Evolutionary conservation across 1,284 basidiomycete genomes (phyloP), one percentile per base, ranked within the genome.

Genomic region (Irpex sp.): DNA sequence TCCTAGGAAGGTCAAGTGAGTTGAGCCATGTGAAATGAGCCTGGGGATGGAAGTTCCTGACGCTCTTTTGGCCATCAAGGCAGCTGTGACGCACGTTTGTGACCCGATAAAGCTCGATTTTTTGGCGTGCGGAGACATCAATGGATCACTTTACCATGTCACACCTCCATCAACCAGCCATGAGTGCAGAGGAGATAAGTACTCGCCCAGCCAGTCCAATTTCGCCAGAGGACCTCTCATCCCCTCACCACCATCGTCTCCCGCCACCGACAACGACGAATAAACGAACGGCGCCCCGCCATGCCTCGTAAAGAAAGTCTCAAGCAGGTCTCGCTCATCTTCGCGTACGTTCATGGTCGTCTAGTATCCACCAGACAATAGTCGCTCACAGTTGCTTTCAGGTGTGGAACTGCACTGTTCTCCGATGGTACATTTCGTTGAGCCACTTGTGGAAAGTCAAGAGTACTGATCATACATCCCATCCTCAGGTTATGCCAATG

Each of bases 341-440:
- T 92, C 72, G 90, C 90, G 89, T 91, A 68, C 61, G 87, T 81
- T 37, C 46, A 26, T 55, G 57, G 49, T 19, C 57, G 58, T 65
- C 9, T 11, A 33, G 4, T 37, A n/a, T 9, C 54, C 8, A 59
- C 47, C 39, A 4, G 31, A 1, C 5, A 15, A 19, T 47, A 33
- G 11, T 26, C 39, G 51, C 59, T 53, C 31, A 64, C 53, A 49
- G 49, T 7, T 33, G 19, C 43, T 39, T 6, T 50, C 66, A 92
- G 89, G 15, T 91, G 89, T 71, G 93, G 93, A 68, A 93, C 93
- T 4, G 92, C 92, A 51, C 79, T 94, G 60, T 94, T 95, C 79
- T 92, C 90, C 43, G 93, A 95, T 75, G 93, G 92, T 89, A 78
- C 60, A 19, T 33, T 43, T 4, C 56, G 15, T 61, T 31, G 5